Percentiles rank a stretch among this genome's conserved stretches.
These are phyloP conservation scores for Backusella australiensis DNA, from an alignment of 192 early-diverging fungal species.

Conservation along the genomic window DNA sequence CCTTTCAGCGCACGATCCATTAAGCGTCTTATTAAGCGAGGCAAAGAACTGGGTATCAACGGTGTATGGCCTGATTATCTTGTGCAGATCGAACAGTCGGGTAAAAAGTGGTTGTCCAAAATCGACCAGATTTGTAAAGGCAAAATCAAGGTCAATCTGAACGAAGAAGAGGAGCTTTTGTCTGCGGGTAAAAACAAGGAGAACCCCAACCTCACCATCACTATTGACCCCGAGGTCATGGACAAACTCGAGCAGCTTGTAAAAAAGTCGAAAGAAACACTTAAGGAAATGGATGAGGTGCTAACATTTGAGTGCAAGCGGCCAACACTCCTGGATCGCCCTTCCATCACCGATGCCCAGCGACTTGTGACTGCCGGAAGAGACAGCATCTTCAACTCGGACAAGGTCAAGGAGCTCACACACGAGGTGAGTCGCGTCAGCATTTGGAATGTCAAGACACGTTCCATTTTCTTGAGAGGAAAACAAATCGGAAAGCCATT, in stretches of 20 bases:
- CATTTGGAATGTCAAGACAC: background rate
- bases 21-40: background rate
- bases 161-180: background rate
- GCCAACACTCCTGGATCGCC: background rate
- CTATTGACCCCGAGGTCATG: slow-evolving; percentile 23
- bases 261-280: slow-evolving; percentile 13
- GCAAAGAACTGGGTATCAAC: background rate
- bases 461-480: background rate
- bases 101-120: background rate
- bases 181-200: background rate
- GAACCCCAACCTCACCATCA: background rate
- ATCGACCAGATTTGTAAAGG: slow-evolving; percentile 13
- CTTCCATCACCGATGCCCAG: background rate
- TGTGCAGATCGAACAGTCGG: background rate
- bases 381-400: background rate
- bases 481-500: background rate
- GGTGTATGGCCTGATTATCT: background rate
- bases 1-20: background rate
- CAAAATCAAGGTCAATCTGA: background rate
- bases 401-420: background rate
- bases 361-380: background rate
- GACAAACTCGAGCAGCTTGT: slow-evolving; percentile 47
- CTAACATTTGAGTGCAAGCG: background rate
- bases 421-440: background rate
- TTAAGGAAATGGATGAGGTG: background rate